Evolutionary conservation across 1,284 basidiomycete species (phyloP), one percentile per base, ranked within the genome.

Genomic region (Tilletia horrida): DNA sequence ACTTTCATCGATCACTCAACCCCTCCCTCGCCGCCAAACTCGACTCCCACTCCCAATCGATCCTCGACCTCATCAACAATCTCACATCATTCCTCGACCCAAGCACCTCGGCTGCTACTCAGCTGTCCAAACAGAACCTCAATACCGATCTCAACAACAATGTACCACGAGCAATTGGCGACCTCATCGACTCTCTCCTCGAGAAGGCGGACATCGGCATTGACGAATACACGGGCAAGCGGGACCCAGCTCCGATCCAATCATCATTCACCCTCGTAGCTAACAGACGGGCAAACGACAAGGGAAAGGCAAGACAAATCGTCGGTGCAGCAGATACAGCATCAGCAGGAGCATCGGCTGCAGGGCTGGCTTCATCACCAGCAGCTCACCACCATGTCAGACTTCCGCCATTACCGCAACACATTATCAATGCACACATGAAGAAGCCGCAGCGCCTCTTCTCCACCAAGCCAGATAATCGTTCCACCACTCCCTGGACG

Each of bases 1-100:
- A 85, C 55, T 95, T 94, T 81, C 90, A 95, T 82, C 88, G 90
- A 47, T 91, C 92, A 2, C 86, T 96, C 71, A 90, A 94, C 81
- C 83, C 86, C 16, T 84, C 84, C 14, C 86, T 95, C 69, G 88
- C 88, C 1, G 85, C 84, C 62, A 86, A 88, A 67, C 82, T 91
- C 27, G 90, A 91, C 72, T 80, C 78, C 6, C 86, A 88, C 71
- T 88, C 88, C 0, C 82, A 85, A 31, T 85, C 86, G 50, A 84
- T 91, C 1, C 84, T 73, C 2, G 27, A 62, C 23, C 66, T 73
- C 55, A 62, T 80, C 64, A 66, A 70, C 2, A 44, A 62, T 21
- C 68, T 81, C 27, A 67, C 68, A 3, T 9, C 25, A 16, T 79
- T 74, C 74, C 67, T 76, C 27, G 35, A 68, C 6, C 40, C 29